Evolutionary conservation across 1,284 basidiomycete species (phyloP), one percentile per base, ranked within the genome.

Genomic region (Tranzscheliella williamsii): DNA sequence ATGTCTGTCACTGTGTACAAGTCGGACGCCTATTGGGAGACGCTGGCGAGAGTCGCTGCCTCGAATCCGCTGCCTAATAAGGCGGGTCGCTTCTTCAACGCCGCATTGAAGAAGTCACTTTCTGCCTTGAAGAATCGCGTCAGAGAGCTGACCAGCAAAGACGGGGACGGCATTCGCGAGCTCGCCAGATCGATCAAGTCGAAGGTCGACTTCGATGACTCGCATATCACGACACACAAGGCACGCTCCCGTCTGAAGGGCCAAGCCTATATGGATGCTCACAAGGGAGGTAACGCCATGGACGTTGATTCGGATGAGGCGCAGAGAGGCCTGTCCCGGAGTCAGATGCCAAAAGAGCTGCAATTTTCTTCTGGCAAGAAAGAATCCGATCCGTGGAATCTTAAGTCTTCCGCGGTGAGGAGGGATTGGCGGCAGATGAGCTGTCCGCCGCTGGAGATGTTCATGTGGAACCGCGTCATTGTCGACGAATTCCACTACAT

Each of bases 401-500:
- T 94, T 5, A 82, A 82, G 27, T 84, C 84, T 4, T 78, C 81
- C 6, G 78, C 81, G 0, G 89, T 90, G 4, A 82, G 83, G 68
- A 82, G 82, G 43, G 85, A 94, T 69, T 93, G 86, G 86, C 86
- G 81, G 20, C 80, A 86, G 67, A 87, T 93, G 85, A 83, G 84
- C 36, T 84, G 85, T 0, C 91, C 91, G 0, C 87, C 91, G 12
- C 80, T 95, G 40, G 90, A 94, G 78, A 88, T 92, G 83, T 95
- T 96, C 55, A 60, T 69, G 68, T 78, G 58, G 65, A 82, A 88
- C 6, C 87, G 92, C 3, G 84, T 90, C 38, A 87, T 95, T 40
- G 86, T 95, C 36, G 93, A 96, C 79, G 92, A 96, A 78, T 96
- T 94, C 78, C 94, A 92, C 1, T 96, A 96, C 75, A 83, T 94